Conservation (phyloP, 306 rosid species). For the Lotus japonicus region DNA sequence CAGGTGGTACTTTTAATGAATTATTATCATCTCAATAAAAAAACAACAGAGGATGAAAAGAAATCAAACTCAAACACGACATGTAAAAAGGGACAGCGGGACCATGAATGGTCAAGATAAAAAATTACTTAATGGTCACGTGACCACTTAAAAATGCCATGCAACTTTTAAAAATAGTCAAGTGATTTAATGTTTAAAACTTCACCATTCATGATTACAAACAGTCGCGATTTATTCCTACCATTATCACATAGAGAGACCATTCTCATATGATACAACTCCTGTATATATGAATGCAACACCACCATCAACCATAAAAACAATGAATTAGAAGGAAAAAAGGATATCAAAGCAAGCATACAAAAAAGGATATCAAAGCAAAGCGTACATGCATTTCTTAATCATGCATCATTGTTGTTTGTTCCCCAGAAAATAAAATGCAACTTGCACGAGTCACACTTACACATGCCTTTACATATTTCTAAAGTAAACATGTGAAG, state of each 20-base stretch:
- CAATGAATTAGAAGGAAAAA: not conserved
- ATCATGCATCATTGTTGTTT: not conserved
- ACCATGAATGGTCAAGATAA: not conserved
- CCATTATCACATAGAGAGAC: too few relatives aligned
- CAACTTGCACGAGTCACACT: not conserved
- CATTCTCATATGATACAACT: too few relatives aligned
- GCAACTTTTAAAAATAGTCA: too few relatives aligned
- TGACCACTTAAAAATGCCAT: too few relatives aligned
- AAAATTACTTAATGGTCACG: too few relatives aligned
- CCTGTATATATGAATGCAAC: not conserved
- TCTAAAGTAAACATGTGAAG: constrained; percentile 19
- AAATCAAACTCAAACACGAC: not conserved
- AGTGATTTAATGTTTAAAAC: too few relatives aligned
- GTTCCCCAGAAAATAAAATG: not conserved
- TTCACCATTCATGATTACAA: too few relatives aligned
- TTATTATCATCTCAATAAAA: not conserved
- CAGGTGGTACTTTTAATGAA: not conserved
- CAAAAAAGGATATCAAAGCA: not conserved
- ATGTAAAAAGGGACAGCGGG: not conserved
- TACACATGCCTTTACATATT: constrained; percentile 1
- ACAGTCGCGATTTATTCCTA: too few relatives aligned
- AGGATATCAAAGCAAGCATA: not conserved
- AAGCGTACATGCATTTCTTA: not conserved
- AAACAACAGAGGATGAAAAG: not conserved
- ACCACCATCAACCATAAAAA: not conserved